Conservation (phyloP, 2,329 filamentous ascomycete genomes). For the Fusarium gaditjirri region DNA sequence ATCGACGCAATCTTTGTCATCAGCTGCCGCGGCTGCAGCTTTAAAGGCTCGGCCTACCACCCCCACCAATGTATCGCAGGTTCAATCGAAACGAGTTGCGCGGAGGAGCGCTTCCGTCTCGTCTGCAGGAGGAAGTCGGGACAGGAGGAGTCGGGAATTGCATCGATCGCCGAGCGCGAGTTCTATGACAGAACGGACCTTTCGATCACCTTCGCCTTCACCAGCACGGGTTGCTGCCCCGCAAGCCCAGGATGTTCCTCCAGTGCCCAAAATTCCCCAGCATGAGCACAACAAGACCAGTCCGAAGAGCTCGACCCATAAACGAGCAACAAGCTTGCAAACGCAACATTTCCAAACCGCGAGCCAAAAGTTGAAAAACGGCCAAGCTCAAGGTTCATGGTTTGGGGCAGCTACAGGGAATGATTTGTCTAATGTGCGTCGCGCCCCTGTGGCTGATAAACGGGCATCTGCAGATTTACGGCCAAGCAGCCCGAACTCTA, state of each 20-base stretch:
- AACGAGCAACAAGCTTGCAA: constrained; percentile 56
- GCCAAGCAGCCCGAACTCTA: constrained; percentile 60
- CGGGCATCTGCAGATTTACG: constrained; percentile 49
- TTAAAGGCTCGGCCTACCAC: constrained; percentile 81
- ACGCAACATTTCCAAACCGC: constrained; percentile 63
- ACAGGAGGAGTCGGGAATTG: constrained; percentile 59
- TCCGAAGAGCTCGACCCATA: constrained; percentile 46
- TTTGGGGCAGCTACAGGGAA: constrained; percentile 58
- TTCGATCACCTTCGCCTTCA: constrained; percentile 82
- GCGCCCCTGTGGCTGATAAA: constrained; percentile 52
- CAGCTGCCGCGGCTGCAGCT: constrained; percentile 87
- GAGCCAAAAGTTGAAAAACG: constrained; percentile 61
- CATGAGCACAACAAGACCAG: constrained; percentile 48
- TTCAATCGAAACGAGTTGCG: constrained; percentile 87
- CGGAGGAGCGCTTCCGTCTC: constrained; percentile 78
- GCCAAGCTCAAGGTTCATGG: constrained; percentile 57
- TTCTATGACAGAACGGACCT: constrained; percentile 91
- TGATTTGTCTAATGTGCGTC: constrained; percentile 58
- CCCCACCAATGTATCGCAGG: constrained; percentile 81
- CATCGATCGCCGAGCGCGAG: constrained; percentile 75
- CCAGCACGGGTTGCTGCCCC: constrained; percentile 59
- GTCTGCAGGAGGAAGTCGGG: constrained; percentile 67
- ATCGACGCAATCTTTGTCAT: constrained; percentile 74
- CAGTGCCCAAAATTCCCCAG: constrained; percentile 78
- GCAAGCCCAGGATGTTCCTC: constrained; percentile 66